Percentiles rank a stretch among this genome's conserved stretches.
These are phyloP conservation scores for Cladosporium sphaerospermum DNA, from an alignment of 2,329 filamentous ascomycete species.

Conservation along the genomic window DNA sequence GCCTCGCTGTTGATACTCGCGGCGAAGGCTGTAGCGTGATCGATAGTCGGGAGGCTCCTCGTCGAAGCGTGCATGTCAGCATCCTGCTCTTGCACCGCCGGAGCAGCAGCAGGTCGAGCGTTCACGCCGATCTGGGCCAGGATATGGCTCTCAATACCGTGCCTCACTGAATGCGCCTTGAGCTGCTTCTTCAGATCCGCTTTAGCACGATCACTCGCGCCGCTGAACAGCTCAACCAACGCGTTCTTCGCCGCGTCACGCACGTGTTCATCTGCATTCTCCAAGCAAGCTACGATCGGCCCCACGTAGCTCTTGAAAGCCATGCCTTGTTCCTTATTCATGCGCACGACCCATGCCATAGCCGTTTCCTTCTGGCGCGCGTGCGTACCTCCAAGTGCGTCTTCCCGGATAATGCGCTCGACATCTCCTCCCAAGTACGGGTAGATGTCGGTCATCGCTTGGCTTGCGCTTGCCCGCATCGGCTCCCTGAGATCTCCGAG, in stretches of 20 bases:
- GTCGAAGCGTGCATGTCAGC: slow-evolving; percentile 35
- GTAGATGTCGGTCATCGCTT: slow-evolving; percentile 73
- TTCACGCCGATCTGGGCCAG: slow-evolving; percentile 63
- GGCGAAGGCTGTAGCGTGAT: slow-evolving; percentile 39
- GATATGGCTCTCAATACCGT: slow-evolving; percentile 77
- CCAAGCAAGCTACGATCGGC: slow-evolving; percentile 74
- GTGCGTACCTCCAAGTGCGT: slow-evolving; percentile 73
- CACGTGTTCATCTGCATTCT: slow-evolving; percentile 83
- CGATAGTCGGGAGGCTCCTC: slow-evolving; percentile 34
- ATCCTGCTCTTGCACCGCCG: slow-evolving; percentile 6
- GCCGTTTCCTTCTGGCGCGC: slow-evolving; percentile 75
- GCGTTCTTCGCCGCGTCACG: slow-evolving; percentile 76
- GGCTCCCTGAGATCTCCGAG: slow-evolving; percentile 86
- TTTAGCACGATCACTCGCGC: slow-evolving; percentile 75
- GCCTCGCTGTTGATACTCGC: slow-evolving; percentile 44
- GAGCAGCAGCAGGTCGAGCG: slow-evolving; percentile 22
- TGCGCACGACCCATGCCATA: slow-evolving; percentile 81
- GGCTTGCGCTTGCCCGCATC: slow-evolving; percentile 65
- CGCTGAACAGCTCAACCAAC: slow-evolving; percentile 80
- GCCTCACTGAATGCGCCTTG: slow-evolving; percentile 75
- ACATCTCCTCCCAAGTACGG: slow-evolving; percentile 63
- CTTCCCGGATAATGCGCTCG: slow-evolving; percentile 72
- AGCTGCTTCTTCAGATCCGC: slow-evolving; percentile 84
- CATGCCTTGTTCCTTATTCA: slow-evolving; percentile 72
- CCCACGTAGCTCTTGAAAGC: slow-evolving; percentile 80